Percentiles rank a stretch among this genome's conserved stretches.
These are phyloP conservation scores for Paxillus rubicundulus DNA, from an alignment of 768 basidiomycete genomes.

Conservation along the genomic window DNA sequence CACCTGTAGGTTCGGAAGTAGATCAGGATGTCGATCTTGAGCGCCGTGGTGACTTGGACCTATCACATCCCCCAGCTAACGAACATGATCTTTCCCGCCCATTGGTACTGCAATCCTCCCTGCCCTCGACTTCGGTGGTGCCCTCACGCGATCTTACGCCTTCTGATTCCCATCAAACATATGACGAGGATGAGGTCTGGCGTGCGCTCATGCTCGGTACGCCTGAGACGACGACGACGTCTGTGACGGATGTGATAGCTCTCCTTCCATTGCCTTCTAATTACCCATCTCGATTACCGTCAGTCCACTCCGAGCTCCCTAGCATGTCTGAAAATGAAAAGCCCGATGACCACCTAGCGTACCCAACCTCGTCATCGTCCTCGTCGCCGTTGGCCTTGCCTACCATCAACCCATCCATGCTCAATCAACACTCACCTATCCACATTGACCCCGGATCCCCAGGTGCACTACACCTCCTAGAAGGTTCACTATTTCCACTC, in stretches of 20 bases:
- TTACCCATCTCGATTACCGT: background rate
- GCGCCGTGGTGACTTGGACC: background rate
- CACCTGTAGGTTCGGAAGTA: background rate
- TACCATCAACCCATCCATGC: slow-evolving; percentile 11
- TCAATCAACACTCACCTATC: background rate
- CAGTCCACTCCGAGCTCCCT: background rate
- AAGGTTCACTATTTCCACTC: slow-evolving; percentile 12
- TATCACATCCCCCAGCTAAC: background rate
- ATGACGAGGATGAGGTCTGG: slow-evolving; percentile 24
- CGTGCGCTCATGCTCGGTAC: slow-evolving; percentile 13
- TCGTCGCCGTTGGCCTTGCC: background rate
- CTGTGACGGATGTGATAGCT: background rate
- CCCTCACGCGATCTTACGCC: slow-evolving; percentile 12
- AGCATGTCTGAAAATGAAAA: background rate
- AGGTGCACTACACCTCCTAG: background rate
- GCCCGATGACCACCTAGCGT: background rate
- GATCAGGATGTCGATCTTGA: background rate
- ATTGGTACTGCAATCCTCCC: background rate
- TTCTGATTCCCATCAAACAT: slow-evolving; percentile 2
- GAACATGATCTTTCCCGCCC: background rate
- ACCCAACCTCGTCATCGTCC: background rate
- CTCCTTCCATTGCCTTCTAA: slow-evolving; percentile 3
- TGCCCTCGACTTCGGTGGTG: background rate
- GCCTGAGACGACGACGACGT: slow-evolving; percentile 13
- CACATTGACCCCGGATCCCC: background rate